phyloP scores from a whole-genome alignment of 257 asterid species.

The Fraxinus anomala region DNA sequence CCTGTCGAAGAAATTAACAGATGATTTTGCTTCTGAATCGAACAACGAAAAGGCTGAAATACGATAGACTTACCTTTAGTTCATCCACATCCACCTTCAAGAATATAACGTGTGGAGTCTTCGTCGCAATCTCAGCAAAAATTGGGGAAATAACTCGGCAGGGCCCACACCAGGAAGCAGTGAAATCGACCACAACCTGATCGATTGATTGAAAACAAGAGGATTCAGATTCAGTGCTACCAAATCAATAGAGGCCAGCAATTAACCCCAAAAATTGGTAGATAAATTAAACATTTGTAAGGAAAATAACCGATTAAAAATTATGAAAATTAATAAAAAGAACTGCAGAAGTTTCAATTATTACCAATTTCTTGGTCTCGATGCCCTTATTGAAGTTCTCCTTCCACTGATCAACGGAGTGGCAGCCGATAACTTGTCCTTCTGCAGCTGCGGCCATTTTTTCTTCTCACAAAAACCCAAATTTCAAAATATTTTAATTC shows the following conservation, averaged over 20 bases:
- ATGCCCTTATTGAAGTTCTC: conserved; percentile 40
- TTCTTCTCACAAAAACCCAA: background rate
- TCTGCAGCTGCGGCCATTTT: conserved; percentile 48
- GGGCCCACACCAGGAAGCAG: conserved; percentile 89
- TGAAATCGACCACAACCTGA: conserved; percentile 71
- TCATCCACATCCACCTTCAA: conserved; percentile 95
- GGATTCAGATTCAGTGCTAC: background rate
- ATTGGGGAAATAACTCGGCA: conserved; percentile 77
- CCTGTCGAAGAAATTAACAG: conserved; percentile 35
- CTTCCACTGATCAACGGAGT: conserved; percentile 54
- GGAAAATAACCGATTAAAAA: background rate
- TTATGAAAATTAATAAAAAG: background rate
- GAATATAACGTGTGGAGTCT: conserved; percentile 51
- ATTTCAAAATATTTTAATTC: background rate
- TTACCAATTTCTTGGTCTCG: conserved; percentile 61
- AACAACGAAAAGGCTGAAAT: too few relatives aligned
- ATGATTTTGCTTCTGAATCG: background rate
- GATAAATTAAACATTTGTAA: too few relatives aligned
- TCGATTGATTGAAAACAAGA: background rate
- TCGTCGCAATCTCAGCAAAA: conserved; percentile 74
- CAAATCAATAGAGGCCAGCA: background rate
- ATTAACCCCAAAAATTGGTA: too few relatives aligned
- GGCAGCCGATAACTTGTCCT: conserved; percentile 74
- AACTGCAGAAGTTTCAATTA: background rate
- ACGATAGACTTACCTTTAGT: conserved; percentile 46